Percentiles rank a stretch among this genome's conserved stretches.
These are phyloP conservation scores for Heracleum sosnowskyi DNA, from an alignment of 129 eudicot genomes.

Conservation along the genomic window DNA sequence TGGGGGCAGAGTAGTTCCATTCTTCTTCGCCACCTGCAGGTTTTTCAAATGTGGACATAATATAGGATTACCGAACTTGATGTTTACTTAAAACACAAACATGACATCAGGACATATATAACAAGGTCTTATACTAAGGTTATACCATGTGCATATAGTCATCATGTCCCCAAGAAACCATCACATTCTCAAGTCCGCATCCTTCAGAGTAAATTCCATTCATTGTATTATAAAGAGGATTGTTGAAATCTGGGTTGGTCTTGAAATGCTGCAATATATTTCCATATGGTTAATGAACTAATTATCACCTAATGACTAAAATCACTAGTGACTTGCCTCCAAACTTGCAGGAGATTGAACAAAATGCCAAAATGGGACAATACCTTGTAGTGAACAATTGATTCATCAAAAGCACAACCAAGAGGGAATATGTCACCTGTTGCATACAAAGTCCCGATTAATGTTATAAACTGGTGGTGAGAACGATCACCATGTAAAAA, in stretches of 20 bases:
- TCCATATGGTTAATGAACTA: not conserved
- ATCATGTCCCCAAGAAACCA: slow-evolving; percentile 93
- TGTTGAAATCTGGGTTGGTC: slow-evolving; percentile 51
- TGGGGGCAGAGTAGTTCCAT: slow-evolving; percentile 64
- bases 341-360: not conserved
- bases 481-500: not conserved
- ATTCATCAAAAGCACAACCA: slow-evolving; percentile 85
- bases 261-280: slow-evolving; percentile 46
- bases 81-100: not conserved
- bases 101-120: not conserved
- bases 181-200: slow-evolving; percentile 80
- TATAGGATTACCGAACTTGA: not conserved
- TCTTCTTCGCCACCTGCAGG: slow-evolving; percentile 75
- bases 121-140: not conserved
- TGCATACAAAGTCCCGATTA: not conserved
- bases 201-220: slow-evolving; percentile 69
- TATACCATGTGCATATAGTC: slow-evolving; percentile 89
- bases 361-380: not conserved
- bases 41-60: not conserved
- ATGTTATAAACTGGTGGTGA: not conserved
- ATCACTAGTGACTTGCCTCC: not conserved
- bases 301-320: not conserved
- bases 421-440: slow-evolving; percentile 77
- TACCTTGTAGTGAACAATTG: slow-evolving; percentile 88
- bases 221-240: slow-evolving; percentile 53